Conservation (phyloP, 352 stramenopile species). For the Globisporangium cylindrosporum region DNA sequence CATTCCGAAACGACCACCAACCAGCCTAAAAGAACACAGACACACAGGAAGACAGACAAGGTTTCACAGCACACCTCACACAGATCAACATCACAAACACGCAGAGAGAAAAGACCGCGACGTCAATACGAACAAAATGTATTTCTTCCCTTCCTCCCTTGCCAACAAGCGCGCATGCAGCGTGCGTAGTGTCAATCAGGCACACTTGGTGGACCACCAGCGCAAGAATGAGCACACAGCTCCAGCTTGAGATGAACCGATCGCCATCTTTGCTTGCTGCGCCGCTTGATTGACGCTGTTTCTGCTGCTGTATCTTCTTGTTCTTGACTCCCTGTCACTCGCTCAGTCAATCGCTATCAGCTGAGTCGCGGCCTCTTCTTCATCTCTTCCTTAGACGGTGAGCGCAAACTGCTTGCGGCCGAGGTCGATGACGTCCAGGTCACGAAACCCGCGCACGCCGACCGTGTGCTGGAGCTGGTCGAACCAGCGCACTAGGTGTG, state of each 20-base stretch:
- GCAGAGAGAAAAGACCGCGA: background rate
- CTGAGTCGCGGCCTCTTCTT: slow-evolving; percentile 8
- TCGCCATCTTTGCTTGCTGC: background rate
- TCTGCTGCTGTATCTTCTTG: background rate
- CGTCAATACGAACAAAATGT: background rate
- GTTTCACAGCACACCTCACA: background rate
- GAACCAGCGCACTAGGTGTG: slow-evolving; percentile 78
- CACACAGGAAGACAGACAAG: background rate
- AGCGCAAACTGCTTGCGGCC: slow-evolving; percentile 47
- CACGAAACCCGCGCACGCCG: slow-evolving; percentile 78
- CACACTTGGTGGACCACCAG: no score
- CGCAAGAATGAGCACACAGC: no score
- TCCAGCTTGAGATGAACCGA: no score
- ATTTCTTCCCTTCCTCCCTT: background rate
- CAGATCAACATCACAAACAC: background rate
- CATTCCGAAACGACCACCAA: background rate
- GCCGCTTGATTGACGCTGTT: background rate
- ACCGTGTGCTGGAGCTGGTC: slow-evolving; percentile 85
- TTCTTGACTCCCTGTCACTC: background rate
- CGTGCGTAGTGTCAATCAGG: background rate
- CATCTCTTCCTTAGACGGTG: slow-evolving; percentile 43
- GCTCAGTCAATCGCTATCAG: background rate
- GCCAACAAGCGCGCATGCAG: background rate
- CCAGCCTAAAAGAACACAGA: background rate
- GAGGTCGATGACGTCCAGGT: slow-evolving; percentile 63